Base-by-base conservation (phyloP, 768 basidiomycete genomes). In the Sarcodon aspratus region DNA sequence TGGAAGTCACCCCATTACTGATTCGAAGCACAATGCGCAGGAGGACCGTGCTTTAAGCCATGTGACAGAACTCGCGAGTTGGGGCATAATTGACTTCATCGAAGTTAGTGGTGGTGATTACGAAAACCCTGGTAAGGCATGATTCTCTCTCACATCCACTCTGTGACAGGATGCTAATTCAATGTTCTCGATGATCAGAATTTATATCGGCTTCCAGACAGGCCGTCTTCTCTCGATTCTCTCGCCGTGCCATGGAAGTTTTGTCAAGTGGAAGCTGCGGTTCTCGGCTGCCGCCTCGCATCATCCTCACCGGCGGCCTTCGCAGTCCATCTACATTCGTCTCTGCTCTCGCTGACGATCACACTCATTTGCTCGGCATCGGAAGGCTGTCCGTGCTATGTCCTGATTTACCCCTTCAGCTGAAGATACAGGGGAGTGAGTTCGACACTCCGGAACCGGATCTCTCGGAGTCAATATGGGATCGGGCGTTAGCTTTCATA, bases 71-170 rank as follows among this genome's bases (percentile, higher is more conserved):
- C 77, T 92, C 31, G 75, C 82, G 0, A 59, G 62, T 36, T 88
- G 87, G 80, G 72, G 72, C 1, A 64, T 66, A 13, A 57, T 94
- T 5, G 91, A 95, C 61, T 85, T 91, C 57, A 78, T 95, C 46
- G 91, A 95, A 63, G 76, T 95, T 51, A 88, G 83, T 48, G 91
- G 91, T 1, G 91, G 91, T 0, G 81, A 83, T 59, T 95, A 94
- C 55, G 86, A 90, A 57, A 76, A 72, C 13, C 83, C 85, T 55
- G 77, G 89, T 83, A 55, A 13, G 70, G 2, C 17, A 17, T 13
- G 5, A 7, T 47, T 15, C 27, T 33, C 18, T 36, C 21, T 11
- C 36, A 17, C 15, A 33, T 27, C 6, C 17, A 9, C 1, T 36
- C n/a, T 45, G 34, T 3, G 12, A 40, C 12, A 13, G 32, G 17